A percentile compares a stretch with the other conserved stretches of the same genome.
phyloP scores from a whole-genome alignment of 2,329 filamentous ascomycete species.

The Biscogniauxia sp. region DNA sequence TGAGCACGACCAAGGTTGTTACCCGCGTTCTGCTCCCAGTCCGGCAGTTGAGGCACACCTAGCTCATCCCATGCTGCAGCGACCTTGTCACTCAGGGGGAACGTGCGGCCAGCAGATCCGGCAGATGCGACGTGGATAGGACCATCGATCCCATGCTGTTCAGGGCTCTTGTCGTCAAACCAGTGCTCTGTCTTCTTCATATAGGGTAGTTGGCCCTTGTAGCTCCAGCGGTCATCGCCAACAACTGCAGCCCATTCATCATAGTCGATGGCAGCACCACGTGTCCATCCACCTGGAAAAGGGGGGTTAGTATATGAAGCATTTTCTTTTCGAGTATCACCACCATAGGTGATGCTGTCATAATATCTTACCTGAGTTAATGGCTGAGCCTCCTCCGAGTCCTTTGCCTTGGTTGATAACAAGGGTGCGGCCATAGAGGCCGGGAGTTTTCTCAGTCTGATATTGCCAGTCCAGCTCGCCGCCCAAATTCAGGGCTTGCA shows the following conservation, averaged over 20 bases:
- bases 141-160: constrained; percentile 28
- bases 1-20: constrained; percentile 29
- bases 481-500: constrained; percentile 18
- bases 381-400: constrained; percentile 25
- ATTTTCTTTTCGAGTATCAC: no score
- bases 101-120: constrained; percentile 27
- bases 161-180: constrained; percentile 15
- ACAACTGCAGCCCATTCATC: constrained; percentile 22
- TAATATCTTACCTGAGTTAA: constrained; percentile 16
- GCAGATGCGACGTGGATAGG: constrained; percentile 26
- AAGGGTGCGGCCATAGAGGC: constrained; percentile 18
- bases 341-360: no score
- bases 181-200: constrained; percentile 37
- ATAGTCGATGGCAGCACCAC: constrained; percentile 27
- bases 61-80: constrained; percentile 31
- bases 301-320: no score
- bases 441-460: constrained; percentile 19
- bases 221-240: constrained; percentile 38
- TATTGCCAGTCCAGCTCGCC: constrained; percentile 25
- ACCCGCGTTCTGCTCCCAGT: constrained; percentile 27
- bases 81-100: constrained; percentile 32
- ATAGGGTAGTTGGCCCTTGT: constrained; percentile 45
- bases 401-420: constrained; percentile 21
- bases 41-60: constrained; percentile 24
- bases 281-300: constrained; percentile 25